These are phyloP conservation scores for Dissophora ornata DNA, from an alignment of 192 early-diverging fungal genomes.

Conservation along the genomic window DNA sequence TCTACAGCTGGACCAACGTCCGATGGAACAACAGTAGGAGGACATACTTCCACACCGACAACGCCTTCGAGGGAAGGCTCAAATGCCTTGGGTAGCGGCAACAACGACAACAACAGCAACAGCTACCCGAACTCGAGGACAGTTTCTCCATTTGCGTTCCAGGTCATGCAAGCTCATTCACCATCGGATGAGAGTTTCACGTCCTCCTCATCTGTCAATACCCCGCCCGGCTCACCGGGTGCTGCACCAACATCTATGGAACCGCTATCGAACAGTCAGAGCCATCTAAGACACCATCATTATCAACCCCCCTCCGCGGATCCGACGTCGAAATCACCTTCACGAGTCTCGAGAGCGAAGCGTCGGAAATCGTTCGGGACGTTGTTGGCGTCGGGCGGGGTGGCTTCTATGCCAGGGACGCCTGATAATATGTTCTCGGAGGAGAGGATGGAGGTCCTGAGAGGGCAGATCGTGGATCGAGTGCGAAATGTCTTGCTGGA, in stretches of 20 bases:
- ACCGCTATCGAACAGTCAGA: conserved; percentile 10
- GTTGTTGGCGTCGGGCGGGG: conserved; percentile 35
- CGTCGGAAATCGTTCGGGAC: conserved; percentile 43
- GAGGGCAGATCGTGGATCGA: conserved; percentile 40
- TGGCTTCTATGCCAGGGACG: background rate
- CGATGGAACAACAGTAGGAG: background rate
- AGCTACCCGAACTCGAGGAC: conserved; percentile 48
- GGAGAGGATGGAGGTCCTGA: conserved; percentile 40
- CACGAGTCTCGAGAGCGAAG: conserved; percentile 28
- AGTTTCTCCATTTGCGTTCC: conserved; percentile 41
- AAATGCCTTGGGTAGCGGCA: background rate
- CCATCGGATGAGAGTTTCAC: conserved; percentile 33
- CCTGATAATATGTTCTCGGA: conserved; percentile 16
- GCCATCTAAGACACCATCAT: conserved; percentile 31
- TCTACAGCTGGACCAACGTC: background rate
- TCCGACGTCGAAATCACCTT: conserved; percentile 27
- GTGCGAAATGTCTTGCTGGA: conserved; percentile 41
- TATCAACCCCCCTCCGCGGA: conserved; percentile 22
- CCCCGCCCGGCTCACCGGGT: conserved; percentile 42
- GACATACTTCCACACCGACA: conserved; percentile 7
- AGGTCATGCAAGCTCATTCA: conserved; percentile 39
- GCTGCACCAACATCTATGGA: too few relatives aligned
- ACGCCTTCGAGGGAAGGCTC: conserved; percentile 6
- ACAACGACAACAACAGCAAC: background rate
- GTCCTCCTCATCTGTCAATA: conserved; percentile 27